Percentiles rank a stretch among this genome's conserved stretches.
Evolutionary conservation across 768 basidiomycete genomes (phyloP).

Genomic region (Kwoniella dejecticola): DNA sequence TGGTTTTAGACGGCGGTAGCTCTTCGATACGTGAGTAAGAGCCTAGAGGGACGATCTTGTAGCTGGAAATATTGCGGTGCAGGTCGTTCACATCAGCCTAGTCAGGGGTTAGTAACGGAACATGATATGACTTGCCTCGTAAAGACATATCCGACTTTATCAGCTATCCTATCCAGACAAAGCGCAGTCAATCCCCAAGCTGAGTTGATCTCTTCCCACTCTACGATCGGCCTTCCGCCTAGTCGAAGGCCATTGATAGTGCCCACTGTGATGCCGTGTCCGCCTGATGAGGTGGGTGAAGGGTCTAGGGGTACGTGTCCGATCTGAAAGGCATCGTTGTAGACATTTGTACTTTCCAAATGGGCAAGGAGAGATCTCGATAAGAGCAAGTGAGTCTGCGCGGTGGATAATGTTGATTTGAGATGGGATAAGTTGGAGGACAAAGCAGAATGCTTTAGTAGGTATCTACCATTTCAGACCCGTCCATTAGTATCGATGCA

Average conservation of each 20-base stretch:
- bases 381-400: constrained; percentile 48
- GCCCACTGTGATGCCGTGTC: constrained; percentile 60
- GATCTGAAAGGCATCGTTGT: constrained; percentile 56
- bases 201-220: constrained; percentile 98
- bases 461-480: too few relatives aligned
- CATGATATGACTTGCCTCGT: constrained; percentile 67
- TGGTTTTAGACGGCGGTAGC: constrained; percentile 59
- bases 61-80: constrained; percentile 60
- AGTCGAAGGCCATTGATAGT: constrained; percentile 96
- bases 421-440: constrained; percentile 23
- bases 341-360: constrained; percentile 56
- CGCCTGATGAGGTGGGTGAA: constrained; percentile 10
- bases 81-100: not conserved
- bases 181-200: constrained; percentile 97
- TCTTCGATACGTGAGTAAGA: constrained; percentile 88
- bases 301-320: constrained; percentile 48
- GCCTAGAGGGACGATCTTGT: constrained; percentile 88
- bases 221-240: constrained; percentile 81
- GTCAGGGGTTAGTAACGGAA: not conserved
- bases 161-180: constrained; percentile 82
- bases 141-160: constrained; percentile 87
- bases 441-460: constrained; percentile 29
- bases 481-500: too few relatives aligned
- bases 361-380: constrained; percentile 42
- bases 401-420: constrained; percentile 32